phyloP scores from a whole-genome alignment of 305 asterid genomes.

The Fraxinus sp. region DNA sequence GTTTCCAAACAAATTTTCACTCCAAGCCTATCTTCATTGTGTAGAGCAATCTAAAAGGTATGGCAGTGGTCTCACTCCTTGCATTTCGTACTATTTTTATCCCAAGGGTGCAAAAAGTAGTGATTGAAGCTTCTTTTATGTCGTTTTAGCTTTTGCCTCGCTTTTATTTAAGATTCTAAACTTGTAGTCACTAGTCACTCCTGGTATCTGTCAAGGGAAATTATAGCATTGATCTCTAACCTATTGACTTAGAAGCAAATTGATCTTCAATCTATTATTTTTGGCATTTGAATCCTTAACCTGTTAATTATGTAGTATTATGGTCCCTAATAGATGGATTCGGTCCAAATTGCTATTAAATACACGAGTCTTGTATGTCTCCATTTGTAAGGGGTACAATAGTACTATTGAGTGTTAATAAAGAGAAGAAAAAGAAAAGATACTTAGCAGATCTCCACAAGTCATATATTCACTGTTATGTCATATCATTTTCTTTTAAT shows the following conservation, averaged over 20 bases:
- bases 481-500: background rate
- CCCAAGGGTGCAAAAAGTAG: background rate
- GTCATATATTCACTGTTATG: background rate
- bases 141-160: conserved; percentile 16
- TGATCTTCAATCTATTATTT: conserved; percentile 13
- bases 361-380: background rate
- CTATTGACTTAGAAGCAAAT: background rate
- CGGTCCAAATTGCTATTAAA: background rate
- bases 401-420: background rate
- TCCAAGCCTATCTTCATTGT: background rate
- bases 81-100: background rate
- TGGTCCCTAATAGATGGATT: background rate
- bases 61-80: background rate
- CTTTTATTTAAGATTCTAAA: conserved; percentile 37
- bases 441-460: background rate
- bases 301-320: background rate
- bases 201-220: background rate
- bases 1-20: background rate
- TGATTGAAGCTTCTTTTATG: background rate
- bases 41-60: background rate
- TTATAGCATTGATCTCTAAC: background rate
- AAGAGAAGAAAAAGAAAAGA: background rate
- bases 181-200: conserved; percentile 19
- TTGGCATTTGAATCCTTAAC: conserved; percentile 19
- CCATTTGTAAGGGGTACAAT: background rate